Conservation (phyloP, 768 basidiomycete genomes). For the Termitomyces sp. region DNA sequence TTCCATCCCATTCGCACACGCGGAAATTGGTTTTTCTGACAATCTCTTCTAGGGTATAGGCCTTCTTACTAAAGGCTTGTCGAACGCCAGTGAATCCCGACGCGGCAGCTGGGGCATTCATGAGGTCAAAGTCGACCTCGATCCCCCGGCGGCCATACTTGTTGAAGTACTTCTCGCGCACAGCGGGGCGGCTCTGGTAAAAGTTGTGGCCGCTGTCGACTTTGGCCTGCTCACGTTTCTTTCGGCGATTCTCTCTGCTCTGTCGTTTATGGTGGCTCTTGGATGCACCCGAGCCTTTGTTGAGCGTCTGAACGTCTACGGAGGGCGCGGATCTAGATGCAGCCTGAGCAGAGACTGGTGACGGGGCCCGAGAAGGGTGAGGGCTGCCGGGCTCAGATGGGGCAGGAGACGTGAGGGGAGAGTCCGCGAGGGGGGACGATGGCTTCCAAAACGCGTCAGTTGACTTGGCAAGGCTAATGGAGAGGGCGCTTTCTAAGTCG, state of each 20-base stretch:
- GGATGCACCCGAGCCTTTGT: too few relatives aligned
- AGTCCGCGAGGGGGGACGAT: too few relatives aligned
- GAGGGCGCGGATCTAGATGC: too few relatives aligned
- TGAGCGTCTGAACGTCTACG: too few relatives aligned
- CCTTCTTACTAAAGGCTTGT: background rate
- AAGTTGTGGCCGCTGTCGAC: background rate
- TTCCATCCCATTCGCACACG: background rate
- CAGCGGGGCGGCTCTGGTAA: background rate
- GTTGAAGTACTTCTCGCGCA: background rate
- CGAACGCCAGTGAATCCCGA: background rate
- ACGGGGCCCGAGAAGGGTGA: too few relatives aligned
- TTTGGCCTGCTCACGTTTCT: background rate
- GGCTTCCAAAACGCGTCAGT: too few relatives aligned
- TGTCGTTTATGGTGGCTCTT: too few relatives aligned
- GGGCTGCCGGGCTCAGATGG: too few relatives aligned
- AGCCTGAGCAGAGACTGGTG: too few relatives aligned
- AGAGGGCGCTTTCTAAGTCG: too few relatives aligned
- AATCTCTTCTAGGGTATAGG: background rate
- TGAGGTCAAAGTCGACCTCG: background rate
- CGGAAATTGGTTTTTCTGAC: background rate
- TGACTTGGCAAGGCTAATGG: too few relatives aligned
- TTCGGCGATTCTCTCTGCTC: background rate
- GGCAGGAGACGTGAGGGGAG: too few relatives aligned
- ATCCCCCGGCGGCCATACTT: background rate
- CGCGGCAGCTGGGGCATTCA: background rate